phyloP scores from a whole-genome alignment of 768 basidiomycete species.

The Pulveroboletus sp. region DNA sequence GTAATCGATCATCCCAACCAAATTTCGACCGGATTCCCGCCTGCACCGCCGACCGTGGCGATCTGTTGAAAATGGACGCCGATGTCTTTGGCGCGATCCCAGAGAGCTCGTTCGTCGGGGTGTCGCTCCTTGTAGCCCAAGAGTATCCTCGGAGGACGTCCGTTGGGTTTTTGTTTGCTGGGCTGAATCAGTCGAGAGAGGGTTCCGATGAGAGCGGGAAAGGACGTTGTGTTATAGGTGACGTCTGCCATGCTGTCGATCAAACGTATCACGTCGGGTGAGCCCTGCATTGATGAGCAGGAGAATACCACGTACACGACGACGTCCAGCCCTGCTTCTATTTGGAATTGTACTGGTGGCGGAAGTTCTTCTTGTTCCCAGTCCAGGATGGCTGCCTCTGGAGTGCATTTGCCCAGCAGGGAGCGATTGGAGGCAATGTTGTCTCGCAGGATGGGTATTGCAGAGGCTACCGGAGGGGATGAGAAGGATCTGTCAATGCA shows the following conservation, averaged over 20 bases:
- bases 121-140: conserved; percentile 90
- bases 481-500: neutral
- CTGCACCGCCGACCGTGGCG: conserved; percentile 53
- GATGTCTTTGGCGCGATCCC: conserved; percentile 52
- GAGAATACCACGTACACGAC: conserved; percentile 54
- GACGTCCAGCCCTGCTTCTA: conserved; percentile 47
- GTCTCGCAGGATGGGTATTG: conserved; percentile 71
- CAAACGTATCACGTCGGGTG: neutral
- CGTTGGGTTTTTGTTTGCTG: conserved; percentile 4
- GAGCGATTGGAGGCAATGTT: conserved; percentile 53
- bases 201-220: conserved; percentile 72
- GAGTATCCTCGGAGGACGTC: conserved; percentile 48
- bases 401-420: conserved; percentile 31
- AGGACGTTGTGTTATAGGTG: conserved; percentile 85
- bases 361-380: conserved; percentile 69
- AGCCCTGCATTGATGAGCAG: neutral
- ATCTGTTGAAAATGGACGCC: conserved; percentile 57
- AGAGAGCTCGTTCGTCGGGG: conserved; percentile 66
- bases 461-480: conserved; percentile 56
- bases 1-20: conserved; percentile 48
- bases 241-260: conserved; percentile 89
- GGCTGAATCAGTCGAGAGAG: conserved; percentile 45
- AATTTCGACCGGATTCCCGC: conserved; percentile 63
- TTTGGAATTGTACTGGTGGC: conserved; percentile 37
- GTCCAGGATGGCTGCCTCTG: conserved; percentile 49